phyloP scores from a whole-genome alignment of 441 rosid species.

The Aleurites moluccanus region DNA sequence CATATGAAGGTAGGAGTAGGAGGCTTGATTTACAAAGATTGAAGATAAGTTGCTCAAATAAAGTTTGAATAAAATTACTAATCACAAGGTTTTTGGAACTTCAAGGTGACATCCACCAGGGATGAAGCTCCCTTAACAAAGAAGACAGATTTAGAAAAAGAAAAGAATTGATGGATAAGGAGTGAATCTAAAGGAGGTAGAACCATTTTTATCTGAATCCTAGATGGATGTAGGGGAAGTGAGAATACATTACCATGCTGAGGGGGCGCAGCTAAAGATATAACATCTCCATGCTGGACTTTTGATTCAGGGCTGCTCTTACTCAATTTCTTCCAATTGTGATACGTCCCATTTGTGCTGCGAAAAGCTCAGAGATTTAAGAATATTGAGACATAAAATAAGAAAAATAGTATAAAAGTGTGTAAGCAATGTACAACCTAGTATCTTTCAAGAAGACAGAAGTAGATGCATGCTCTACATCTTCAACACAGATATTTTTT shows the following conservation, averaged over 20 bases:
- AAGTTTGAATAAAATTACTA: not conserved
- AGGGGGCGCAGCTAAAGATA: conserved; percentile 81
- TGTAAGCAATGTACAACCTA: conserved; percentile 45
- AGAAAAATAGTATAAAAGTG: not conserved
- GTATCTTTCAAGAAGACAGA: conserved; percentile 75
- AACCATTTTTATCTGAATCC: not conserved
- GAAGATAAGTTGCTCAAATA: not conserved
- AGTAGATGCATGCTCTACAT: conserved; percentile 27
- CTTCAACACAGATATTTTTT: conserved; percentile 35
- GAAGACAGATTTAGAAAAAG: not conserved
- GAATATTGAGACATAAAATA: not conserved
- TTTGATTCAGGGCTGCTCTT: conserved; percentile 64
- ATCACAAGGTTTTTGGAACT: not conserved
- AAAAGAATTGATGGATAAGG: not conserved
- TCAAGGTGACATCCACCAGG: not conserved
- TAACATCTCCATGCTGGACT: conserved; percentile 80
- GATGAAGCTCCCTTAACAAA: not conserved
- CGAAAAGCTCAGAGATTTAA: conserved; percentile 15
- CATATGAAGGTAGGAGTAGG: no score
- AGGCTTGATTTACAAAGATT: not conserved
- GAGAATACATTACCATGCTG: conserved; percentile 58
- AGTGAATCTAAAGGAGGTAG: not conserved
- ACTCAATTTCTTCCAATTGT: conserved; percentile 75
- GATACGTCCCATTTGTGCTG: conserved; percentile 87
- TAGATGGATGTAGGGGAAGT: not conserved